These are phyloP conservation scores for Thelonectria olida DNA, from an alignment of 2,329 filamentous ascomycete genomes.

Conservation along the genomic window DNA sequence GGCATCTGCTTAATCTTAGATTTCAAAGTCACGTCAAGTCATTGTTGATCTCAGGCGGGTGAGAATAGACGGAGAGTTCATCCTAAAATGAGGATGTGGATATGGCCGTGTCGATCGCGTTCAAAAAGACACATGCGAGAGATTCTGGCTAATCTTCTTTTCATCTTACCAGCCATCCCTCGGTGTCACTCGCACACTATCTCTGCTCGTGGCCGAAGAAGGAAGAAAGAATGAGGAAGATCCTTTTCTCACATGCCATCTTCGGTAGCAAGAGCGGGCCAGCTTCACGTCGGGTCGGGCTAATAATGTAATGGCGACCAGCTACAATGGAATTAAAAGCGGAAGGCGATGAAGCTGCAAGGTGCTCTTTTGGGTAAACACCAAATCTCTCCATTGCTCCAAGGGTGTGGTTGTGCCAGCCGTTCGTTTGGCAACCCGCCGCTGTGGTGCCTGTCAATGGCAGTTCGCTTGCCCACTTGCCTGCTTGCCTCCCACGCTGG, in stretches of 20 bases:
- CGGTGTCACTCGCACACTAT: background rate
- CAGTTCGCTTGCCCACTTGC: background rate
- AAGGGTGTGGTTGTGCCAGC: background rate
- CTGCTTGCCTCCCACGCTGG: background rate
- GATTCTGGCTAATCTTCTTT: background rate
- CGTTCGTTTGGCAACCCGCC: background rate
- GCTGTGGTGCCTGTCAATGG: background rate
- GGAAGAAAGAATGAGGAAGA: constrained; percentile 4
- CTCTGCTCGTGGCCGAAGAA: background rate
- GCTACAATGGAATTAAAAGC: background rate
- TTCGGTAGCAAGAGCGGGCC: background rate
- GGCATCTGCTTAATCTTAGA: background rate
- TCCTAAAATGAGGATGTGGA: constrained; percentile 13
- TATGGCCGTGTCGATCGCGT: constrained; percentile 6
- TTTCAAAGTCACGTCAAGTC: background rate
- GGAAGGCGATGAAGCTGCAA: constrained; percentile 3
- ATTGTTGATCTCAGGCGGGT: background rate
- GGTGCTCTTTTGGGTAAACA: constrained; percentile 6
- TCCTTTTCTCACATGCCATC: background rate
- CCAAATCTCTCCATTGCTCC: background rate
- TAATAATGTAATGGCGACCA: background rate
- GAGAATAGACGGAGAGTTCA: background rate
- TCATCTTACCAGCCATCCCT: background rate
- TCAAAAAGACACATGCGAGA: background rate
- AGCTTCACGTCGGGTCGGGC: background rate